Base-by-base conservation (phyloP, 805 yeast species). In the Candida verbasci region DNA sequence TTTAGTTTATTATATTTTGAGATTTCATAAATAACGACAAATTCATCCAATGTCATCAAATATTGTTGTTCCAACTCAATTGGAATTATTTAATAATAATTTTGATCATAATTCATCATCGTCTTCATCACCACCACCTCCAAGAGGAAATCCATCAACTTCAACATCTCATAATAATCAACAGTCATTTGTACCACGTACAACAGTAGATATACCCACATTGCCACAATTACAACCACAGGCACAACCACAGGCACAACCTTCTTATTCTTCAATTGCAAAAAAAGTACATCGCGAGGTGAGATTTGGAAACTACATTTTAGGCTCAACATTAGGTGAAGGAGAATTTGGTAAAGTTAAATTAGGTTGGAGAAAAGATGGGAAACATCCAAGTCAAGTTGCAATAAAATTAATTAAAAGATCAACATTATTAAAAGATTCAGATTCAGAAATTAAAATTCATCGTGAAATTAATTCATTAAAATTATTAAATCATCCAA, bases 311-410 rank as follows among this genome's bases (percentile, higher is more conserved):
- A 80, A 86, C 10, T 93, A 89, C 53, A 76, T 86, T 16, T 71
- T 93, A 6, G 98, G 97, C 2, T 81, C 95, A 10, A 91, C 98
- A 0, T 65, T 93, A 10, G 98, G 98, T 23, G 96, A 93, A 62
- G 98, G 98, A 33, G 98, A 93, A 56, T 93, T 93, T 60, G 98
- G 98, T 41, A 91, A 93, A 60, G 98, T 93, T 40, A 93, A 91
- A 57, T 69, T 93, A 16, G 97, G 97, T 10, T 91, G 97, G 97
- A 72, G 95, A 42, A 86, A 85, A 56, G 89, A 80, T 49, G 88
- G 87, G 14, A 65, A 77, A 53, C 76, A 78, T 41, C 82, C 87
- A 3, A 74, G 82, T 25, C 94, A 88, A 62, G 95, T 87, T 9
- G 98, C 98, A 31, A 88, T 93, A 50, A 93, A 93, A 55, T 76